A percentile compares a stretch with the other conserved stretches of the same genome.
phyloP scores from a whole-genome alignment of 1,284 basidiomycete species.

The Moniliophthora roreri region DNA sequence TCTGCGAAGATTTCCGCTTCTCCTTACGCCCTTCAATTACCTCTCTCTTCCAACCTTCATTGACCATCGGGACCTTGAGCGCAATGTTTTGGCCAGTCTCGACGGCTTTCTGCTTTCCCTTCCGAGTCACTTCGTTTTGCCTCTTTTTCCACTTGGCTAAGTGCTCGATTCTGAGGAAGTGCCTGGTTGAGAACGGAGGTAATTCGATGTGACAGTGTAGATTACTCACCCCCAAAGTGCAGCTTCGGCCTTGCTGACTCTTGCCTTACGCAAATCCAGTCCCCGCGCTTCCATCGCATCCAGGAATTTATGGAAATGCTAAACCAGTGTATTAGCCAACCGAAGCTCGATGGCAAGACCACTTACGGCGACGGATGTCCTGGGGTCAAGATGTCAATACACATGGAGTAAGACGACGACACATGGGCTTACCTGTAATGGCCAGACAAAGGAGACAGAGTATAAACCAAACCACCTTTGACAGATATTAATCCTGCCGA shows the following conservation, averaged over 20 bases:
- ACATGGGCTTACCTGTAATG: slow-evolving; percentile 55
- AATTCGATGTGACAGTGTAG: background rate
- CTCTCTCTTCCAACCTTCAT: slow-evolving; percentile 25
- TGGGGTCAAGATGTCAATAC: slow-evolving; percentile 15
- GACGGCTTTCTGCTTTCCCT: slow-evolving; percentile 29
- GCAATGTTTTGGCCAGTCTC: slow-evolving; percentile 21
- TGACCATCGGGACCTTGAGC: slow-evolving; percentile 14
- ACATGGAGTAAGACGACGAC: slow-evolving; percentile 14
- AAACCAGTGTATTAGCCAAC: background rate
- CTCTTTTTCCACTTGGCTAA: slow-evolving; percentile 45
- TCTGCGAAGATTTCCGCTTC: slow-evolving; percentile 7
- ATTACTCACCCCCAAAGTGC: slow-evolving; percentile 54
- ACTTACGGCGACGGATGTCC: slow-evolving; percentile 51
- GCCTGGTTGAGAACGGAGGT: background rate
- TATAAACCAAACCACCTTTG: slow-evolving; percentile 63
- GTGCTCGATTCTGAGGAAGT: slow-evolving; percentile 42
- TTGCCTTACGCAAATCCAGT: slow-evolving; percentile 62
- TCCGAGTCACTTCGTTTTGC: slow-evolving; percentile 26
- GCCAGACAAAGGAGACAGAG: slow-evolving; percentile 65
- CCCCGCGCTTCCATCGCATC: slow-evolving; percentile 54
- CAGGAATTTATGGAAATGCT: slow-evolving; percentile 71
- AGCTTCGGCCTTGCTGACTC: slow-evolving; percentile 59
- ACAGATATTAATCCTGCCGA: slow-evolving; percentile 71
- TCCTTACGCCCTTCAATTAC: slow-evolving; percentile 25
- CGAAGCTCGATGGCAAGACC: background rate